Conservation (phyloP, 768 basidiomycete species). For the Lentinus brumalis region DNA sequence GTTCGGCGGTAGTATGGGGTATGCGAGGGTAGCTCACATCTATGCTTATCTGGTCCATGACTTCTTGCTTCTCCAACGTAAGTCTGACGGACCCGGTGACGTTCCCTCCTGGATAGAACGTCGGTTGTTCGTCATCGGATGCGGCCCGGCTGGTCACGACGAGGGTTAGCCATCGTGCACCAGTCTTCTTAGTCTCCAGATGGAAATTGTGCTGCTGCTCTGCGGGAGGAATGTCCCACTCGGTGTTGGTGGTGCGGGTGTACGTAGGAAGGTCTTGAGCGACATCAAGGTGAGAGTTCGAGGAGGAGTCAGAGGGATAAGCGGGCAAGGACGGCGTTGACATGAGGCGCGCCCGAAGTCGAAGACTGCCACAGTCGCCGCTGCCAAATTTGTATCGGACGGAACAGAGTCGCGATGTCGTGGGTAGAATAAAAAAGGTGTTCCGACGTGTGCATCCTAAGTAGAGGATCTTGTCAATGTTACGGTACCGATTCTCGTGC, state of each 20-base stretch:
- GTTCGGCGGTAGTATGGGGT: too few species aligned
- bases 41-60: constrained; percentile 8
- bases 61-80: constrained; percentile 12
- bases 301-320: neutral
- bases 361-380: neutral
- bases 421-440: too few species aligned
- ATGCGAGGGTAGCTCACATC: constrained; percentile 5
- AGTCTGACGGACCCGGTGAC: constrained; percentile 7
- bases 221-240: constrained; percentile 6
- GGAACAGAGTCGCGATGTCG: too few species aligned
- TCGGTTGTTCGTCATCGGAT: neutral
- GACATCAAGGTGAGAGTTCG: neutral
- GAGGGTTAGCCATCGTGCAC: constrained; percentile 13
- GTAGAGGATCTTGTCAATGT: too few species aligned
- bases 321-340: neutral
- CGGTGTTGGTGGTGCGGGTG: neutral
- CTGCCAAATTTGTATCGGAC: too few species aligned
- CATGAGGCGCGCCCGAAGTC: neutral
- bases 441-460: too few species aligned
- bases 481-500: too few species aligned
- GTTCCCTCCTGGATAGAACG: constrained; percentile 10
- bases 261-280: neutral
- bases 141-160: constrained; percentile 8
- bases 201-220: constrained; percentile 7
- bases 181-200: constrained; percentile 11